Evolutionary conservation across 768 basidiomycete genomes (phyloP).

Genomic region (Auricularia auricula-judae): DNA sequence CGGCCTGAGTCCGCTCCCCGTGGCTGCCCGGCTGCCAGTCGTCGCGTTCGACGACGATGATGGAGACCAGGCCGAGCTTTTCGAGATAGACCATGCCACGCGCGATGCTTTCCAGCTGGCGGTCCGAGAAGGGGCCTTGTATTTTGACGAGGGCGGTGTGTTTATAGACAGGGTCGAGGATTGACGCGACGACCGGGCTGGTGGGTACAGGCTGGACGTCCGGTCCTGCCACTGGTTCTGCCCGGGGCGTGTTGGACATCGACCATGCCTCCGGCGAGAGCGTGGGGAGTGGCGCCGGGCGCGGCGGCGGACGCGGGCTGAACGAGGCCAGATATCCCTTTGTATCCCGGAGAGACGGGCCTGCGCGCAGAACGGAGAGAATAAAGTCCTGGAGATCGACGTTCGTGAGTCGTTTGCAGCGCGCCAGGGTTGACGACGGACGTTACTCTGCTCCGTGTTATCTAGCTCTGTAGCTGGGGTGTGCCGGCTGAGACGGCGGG

Average conservation of each 20-base stretch:
- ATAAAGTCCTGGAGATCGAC: slow-evolving; percentile 71
- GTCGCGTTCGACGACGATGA: slow-evolving; percentile 91
- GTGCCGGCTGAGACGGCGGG: background rate
- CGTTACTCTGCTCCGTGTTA: background rate
- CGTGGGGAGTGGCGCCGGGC: slow-evolving; percentile 19
- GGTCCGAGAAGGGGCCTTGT: slow-evolving; percentile 89
- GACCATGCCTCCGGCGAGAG: background rate
- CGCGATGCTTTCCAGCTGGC: slow-evolving; percentile 87
- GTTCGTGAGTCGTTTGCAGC: background rate
- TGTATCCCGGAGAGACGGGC: slow-evolving; percentile 85
- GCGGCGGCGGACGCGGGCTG: slow-evolving; percentile 45
- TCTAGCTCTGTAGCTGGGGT: background rate
- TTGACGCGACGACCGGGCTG: slow-evolving; percentile 54
- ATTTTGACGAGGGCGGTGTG: slow-evolving; percentile 94
- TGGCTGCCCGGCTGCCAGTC: slow-evolving; percentile 54
- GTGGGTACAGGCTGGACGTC: slow-evolving; percentile 22
- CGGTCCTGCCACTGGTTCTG: background rate
- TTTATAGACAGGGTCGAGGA: slow-evolving; percentile 71
- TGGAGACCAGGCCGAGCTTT: slow-evolving; percentile 89
- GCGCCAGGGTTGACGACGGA: background rate
- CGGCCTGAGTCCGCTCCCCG: slow-evolving; percentile 52
- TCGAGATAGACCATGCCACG: slow-evolving; percentile 91
- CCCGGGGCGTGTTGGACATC: background rate
- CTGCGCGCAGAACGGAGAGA: slow-evolving; percentile 84
- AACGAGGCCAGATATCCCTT: slow-evolving; percentile 88